Base-by-base conservation (phyloP, 441 rosid genomes). In the Pelargonium myrrhifolium region DNA sequence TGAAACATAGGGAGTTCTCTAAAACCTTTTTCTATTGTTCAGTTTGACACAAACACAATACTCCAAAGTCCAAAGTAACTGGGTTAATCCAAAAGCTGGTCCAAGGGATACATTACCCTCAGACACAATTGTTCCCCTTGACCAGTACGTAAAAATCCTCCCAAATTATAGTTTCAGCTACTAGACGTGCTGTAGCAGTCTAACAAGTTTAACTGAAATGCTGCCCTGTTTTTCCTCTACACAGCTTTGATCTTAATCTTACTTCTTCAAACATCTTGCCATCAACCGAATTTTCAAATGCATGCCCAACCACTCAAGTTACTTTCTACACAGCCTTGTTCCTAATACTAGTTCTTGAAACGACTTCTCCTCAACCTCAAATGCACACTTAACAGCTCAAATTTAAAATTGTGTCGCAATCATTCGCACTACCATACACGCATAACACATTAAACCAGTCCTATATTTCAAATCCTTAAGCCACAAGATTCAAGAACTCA, bases 401-500 rank as follows among this genome's bases (percentile, higher is more conserved):
- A 31, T 3, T 31, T 31, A 31, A 31, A 31, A 3, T 31, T 3
- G 35, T 31, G 35, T 31, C 3, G 6, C 4, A 31, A 31, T 31
- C 4, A 31, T 31, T 31, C 4, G 35, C 35, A 31, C 35, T 31
- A 31, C 2, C 31, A 24, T 24, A 28, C 3, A 28, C 31, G 3
- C 3, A 28, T 28, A 28, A 31, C 35, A 31, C 3, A 31, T 31
- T 31, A 31, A 42, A 9, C 7, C 28, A 43, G 3, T 21, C n/a
- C 40, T 5, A 18, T 20, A 6, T 39, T 37, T 0, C 8, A 65
- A 9, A 18, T 18, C 31, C 18, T 3, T 12, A 39, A 37, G 21
- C 67, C 20, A 21, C 9, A 5, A 37, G 14, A 64, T 10, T 64
- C 11, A 63, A 2, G 4, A 58, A 65, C 94, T 80, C 67, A 95